Base-by-base conservation (phyloP, 2,329 filamentous ascomycete species). In the Penicillium sp. region DNA sequence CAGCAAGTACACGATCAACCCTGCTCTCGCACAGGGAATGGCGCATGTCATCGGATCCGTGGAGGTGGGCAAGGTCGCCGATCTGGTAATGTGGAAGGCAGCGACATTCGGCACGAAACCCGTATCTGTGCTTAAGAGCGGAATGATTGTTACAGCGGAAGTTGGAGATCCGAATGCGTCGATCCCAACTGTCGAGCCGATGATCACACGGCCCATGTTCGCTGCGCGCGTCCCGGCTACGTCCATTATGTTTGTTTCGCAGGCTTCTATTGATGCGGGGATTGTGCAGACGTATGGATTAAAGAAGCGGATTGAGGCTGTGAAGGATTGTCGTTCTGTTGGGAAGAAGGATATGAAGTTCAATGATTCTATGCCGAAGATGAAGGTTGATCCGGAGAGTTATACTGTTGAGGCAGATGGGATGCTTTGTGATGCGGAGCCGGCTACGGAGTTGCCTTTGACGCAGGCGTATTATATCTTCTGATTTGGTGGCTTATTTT, bases 1-100 rank as follows among this genome's bases (percentile, higher is more conserved):
- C 45, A 91, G 88, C 78, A 97, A 97, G 78, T 97, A 97, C 75
- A 97, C 93, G 23, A 87, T 97, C 77, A 97, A 97, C 76, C 91
- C 93, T 1, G 91, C 93, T 11, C 81, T 97, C 60, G 87, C 92
- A 0, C 93, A 97, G 75, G 93, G 93, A 2, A 95, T 97, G 87
- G 77, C 81, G 0, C 93, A 97, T 72, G 68, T 96, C 2, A 84
- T 97, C 60, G 93, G 93, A 8, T 93, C 89, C 65, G 77, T 97
- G 53, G 92, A 97, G 77, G 84, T 91, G 0, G 92, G 92, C 50
- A 97, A 96, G 77, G 75, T 96, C 47, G 93, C 93, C 0, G 93
- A 97, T 73, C 73, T 97, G 47, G 90, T 95, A 1, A 70, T 97
- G 7, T 97, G 93, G 93, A 87, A 88, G 47, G 89, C 91, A 7